Percentiles rank a stretch among this genome's conserved stretches.
These are phyloP conservation scores for Solanum medicagineum DNA, from an alignment of 257 asterid genomes.

Conservation along the genomic window DNA sequence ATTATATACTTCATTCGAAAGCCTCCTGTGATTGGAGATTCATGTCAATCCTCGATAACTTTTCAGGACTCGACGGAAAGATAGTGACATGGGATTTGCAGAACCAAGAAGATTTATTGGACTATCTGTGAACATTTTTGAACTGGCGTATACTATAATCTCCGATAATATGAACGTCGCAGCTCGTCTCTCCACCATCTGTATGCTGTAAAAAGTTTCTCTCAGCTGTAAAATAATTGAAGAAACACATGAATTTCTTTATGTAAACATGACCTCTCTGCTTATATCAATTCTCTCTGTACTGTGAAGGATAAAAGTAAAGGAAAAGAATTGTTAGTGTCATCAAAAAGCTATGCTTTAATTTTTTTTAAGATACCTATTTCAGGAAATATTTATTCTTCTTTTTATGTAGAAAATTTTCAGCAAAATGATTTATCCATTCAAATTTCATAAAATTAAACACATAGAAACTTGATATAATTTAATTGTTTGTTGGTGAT, in stretches of 20 bases:
- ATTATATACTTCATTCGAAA: background rate
- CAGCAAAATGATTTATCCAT: too few relatives aligned
- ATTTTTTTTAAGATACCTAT: too few relatives aligned
- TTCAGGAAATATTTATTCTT: too few relatives aligned
- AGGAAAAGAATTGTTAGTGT: background rate
- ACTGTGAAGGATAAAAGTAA: background rate
- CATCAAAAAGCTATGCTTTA: background rate
- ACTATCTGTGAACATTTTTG: constrained; percentile 21
- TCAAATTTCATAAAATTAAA: too few relatives aligned
- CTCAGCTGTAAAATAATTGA: background rate
- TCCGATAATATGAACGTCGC: background rate
- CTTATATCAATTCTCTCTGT: background rate
- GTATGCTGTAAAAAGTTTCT: background rate
- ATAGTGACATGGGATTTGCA: constrained; percentile 74
- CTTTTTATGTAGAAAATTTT: too few relatives aligned
- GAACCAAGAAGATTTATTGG: constrained; percentile 48
- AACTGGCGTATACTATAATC: background rate
- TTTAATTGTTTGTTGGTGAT: background rate
- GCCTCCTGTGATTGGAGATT: background rate
- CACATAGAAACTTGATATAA: too few relatives aligned
- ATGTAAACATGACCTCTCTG: background rate
- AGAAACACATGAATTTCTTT: background rate
- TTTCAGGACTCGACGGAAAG: constrained; percentile 79
- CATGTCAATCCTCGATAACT: background rate
- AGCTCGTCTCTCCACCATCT: background rate